Evolutionary conservation across 164 flowering plant genomes (phyloP), one percentile per base, ranked within the genome.

Genomic region (Tetracentron sinense): DNA sequence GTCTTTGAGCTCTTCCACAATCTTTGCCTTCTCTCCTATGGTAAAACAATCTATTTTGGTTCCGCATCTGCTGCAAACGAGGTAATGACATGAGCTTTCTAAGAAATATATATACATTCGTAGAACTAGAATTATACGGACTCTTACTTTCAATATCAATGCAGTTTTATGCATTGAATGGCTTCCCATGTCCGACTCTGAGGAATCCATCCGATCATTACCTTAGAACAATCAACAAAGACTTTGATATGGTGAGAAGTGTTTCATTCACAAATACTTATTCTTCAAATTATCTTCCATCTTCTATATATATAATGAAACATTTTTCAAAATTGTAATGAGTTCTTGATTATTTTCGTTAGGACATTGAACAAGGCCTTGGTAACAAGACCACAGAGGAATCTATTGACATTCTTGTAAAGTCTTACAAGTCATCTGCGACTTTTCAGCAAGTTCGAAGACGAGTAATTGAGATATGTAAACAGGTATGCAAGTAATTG

Each of bases 151-250:
- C 15, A 12, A 7, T 27, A 22, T 51, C 28, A 4, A 38, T 65
- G 76, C 26, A 90, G 95, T 83, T 88, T 59, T 90, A 86, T 42
- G 73, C 86, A 8, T 15, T 19, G 29, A 83, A 72, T 79, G 97
- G 91, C 2, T 86, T 86, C 58, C 85, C 88, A 7, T 88, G 91
- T 75, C 91, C 97, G 3, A 68, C 64, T 59, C 75, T 78, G 54
- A 79, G 78, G 56, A 90, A 86, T 49, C 97, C 97, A 6, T 82
- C 95, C 0, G 97, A 88, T 78, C 95, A 90, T 66, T 90, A 50
- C 63, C 91, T 90, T 10, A 75, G 72, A 72, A 83, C 81, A 12
- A 82, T 90, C 60, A 90, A 90, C 79, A 82, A 65, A 25, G 95
- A 90, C 61, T 90, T 88, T 54, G 85, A 86, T 51, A 64, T 72